These are phyloP conservation scores for Telopea speciosissima DNA, from an alignment of 177 flowering plant genomes.

Conservation along the genomic window DNA sequence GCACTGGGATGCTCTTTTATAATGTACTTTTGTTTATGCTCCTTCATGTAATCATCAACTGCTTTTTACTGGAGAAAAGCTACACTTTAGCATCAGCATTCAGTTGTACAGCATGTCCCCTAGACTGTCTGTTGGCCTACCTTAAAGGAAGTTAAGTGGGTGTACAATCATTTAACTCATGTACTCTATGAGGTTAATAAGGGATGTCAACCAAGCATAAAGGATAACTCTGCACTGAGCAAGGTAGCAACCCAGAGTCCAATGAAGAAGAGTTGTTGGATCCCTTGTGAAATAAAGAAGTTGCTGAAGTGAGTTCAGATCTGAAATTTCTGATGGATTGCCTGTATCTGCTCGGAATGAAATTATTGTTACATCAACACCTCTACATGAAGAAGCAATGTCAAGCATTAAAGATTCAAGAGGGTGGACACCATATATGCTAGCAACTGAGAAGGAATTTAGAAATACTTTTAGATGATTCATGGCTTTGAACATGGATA, in stretches of 20 bases:
- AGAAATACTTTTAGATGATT: slow-evolving; percentile 80
- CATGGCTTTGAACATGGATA: slow-evolving; percentile 86
- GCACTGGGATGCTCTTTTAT: too few relatives aligned
- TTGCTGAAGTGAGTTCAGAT: slow-evolving; percentile 23
- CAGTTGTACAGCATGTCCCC: slow-evolving; percentile 47
- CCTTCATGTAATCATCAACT: slow-evolving; percentile 78
- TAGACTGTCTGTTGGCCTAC: slow-evolving; percentile 84
- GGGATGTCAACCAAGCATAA: slow-evolving; percentile 13
- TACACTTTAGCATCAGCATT: too few relatives aligned
- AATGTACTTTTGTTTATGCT: slow-evolving; percentile 66
- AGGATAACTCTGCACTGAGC: slow-evolving; percentile 14
- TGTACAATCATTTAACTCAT: slow-evolving; percentile 53
- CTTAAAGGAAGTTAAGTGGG: slow-evolving; percentile 65
- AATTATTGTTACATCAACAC: slow-evolving; percentile 35
- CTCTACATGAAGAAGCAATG: slow-evolving; percentile 77
- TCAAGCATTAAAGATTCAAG: slow-evolving; percentile 66
- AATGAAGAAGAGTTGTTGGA: slow-evolving; percentile 16
- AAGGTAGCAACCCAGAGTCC: slow-evolving; percentile 3
- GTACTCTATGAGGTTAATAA: slow-evolving; percentile 44
- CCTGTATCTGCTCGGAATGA: slow-evolving; percentile 29
- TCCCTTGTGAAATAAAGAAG: slow-evolving; percentile 16
- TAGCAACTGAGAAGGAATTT: slow-evolving; percentile 86
- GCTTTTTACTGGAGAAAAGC: too few relatives aligned
- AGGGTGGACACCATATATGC: slow-evolving; percentile 82
- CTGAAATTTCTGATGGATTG: slow-evolving; percentile 21